phyloP scores from a whole-genome alignment of 176 grass and related monocot species.

The Oropetium thomaeum region DNA sequence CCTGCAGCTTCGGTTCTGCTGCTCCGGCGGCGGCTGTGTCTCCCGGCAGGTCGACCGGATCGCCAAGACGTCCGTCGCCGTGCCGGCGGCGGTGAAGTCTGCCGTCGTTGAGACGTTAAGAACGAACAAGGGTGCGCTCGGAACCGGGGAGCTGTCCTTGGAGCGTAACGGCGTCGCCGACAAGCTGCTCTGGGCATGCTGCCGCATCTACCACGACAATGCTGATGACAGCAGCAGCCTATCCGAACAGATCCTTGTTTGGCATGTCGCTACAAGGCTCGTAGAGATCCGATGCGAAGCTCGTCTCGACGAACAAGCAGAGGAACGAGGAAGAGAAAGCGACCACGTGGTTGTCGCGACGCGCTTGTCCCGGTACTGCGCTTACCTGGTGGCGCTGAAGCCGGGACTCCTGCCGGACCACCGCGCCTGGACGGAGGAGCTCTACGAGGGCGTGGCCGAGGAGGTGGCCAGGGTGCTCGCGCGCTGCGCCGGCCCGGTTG shows the following conservation, averaged over 20 bases:
- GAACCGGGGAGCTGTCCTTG: conserved; percentile 28
- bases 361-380: conserved; percentile 37
- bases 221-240: conserved; percentile 12
- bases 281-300: conserved; percentile 23
- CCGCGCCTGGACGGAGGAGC: conserved; percentile 39
- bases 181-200: conserved; percentile 43
- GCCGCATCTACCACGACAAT: background rate
- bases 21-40: conserved; percentile 39
- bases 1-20: conserved; percentile 29
- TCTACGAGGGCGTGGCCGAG: conserved; percentile 39
- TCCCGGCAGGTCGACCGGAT: conserved; percentile 41
- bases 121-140: conserved; percentile 12
- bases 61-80: conserved; percentile 8
- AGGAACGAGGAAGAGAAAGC: background rate
- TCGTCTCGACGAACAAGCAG: background rate
- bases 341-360: conserved; percentile 18
- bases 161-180: conserved; percentile 35
- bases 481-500: conserved; percentile 25
- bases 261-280: conserved; percentile 42
- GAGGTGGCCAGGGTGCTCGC: conserved; percentile 44
- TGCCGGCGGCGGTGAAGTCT: conserved; percentile 39
- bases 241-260: conserved; percentile 38
- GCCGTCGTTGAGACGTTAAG: conserved; percentile 4
- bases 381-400: conserved; percentile 42
- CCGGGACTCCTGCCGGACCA: conserved; percentile 43